Percentiles rank a stretch among this genome's conserved stretches.
These are phyloP conservation scores for Saccharomycopsis hybrid DNA, from an alignment of 1,139 yeast genomes.

Conservation along the genomic window DNA sequence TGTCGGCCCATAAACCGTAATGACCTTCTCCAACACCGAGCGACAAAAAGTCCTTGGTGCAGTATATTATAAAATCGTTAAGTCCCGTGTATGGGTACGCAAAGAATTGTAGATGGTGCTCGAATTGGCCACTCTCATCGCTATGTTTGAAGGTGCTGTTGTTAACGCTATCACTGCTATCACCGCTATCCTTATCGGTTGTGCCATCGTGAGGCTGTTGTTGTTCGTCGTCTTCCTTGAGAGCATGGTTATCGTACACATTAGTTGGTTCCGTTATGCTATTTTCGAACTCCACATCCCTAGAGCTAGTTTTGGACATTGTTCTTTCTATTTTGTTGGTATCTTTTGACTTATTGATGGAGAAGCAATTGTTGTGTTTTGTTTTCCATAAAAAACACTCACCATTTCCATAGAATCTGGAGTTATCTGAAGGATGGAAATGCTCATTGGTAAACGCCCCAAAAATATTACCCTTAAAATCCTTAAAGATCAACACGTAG, in stretches of 20 bases:
- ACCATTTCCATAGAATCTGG: slow-evolving; percentile 85
- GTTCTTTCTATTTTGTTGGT: slow-evolving; percentile 1
- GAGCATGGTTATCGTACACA: slow-evolving; percentile 9
- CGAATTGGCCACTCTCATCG: slow-evolving; percentile 15
- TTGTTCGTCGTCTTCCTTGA: neutral
- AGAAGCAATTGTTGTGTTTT: slow-evolving; percentile 25
- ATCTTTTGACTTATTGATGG: slow-evolving; percentile 1
- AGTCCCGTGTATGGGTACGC: slow-evolving; percentile 87
- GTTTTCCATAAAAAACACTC: slow-evolving; percentile 90
- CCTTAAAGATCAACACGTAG: slow-evolving; percentile 63
- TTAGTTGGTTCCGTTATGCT: neutral
- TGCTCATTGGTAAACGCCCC: slow-evolving; percentile 83
- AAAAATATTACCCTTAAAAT: slow-evolving; percentile 55
- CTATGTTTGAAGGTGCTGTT: slow-evolving; percentile 3
- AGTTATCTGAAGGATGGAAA: slow-evolving; percentile 61
- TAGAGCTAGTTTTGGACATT: slow-evolving; percentile 5
- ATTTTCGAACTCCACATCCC: neutral
- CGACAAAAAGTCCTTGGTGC: slow-evolving; percentile 71
- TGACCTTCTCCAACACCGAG: slow-evolving; percentile 93
- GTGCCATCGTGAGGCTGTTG: neutral
- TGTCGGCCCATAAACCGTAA: slow-evolving; percentile 87
- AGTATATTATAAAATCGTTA: slow-evolving; percentile 80
- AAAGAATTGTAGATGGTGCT: slow-evolving; percentile 45
- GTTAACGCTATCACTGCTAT: slow-evolving; percentile 16
- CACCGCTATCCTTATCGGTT: slow-evolving; percentile 3